These are phyloP conservation scores for Leccinum subspadiceum DNA, from an alignment of 1,284 basidiomycete species.

Conservation along the genomic window DNA sequence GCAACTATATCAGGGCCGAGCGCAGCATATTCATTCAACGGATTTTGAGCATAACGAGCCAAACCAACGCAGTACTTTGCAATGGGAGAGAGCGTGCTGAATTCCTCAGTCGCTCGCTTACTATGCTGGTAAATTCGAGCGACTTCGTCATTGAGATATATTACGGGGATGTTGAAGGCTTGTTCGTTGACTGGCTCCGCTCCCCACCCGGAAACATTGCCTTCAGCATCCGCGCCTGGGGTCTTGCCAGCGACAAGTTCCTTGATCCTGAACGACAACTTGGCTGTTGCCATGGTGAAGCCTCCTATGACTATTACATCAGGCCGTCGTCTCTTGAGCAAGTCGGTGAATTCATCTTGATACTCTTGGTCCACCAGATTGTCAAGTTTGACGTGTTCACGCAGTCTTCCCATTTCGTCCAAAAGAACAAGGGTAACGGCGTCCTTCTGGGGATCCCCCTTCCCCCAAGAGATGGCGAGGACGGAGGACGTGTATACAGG, in stretches of 20 bases:
- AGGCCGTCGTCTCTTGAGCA: slow-evolving; percentile 80
- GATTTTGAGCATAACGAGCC: slow-evolving; percentile 91
- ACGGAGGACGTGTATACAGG: slow-evolving; percentile 80
- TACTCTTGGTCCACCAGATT: slow-evolving; percentile 74
- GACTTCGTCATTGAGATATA: slow-evolving; percentile 88
- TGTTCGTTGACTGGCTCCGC: slow-evolving; percentile 39
- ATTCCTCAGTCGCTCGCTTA: slow-evolving; percentile 83
- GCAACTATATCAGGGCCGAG: slow-evolving; percentile 80
- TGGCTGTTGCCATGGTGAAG: slow-evolving; percentile 79
- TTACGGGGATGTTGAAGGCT: slow-evolving; percentile 65
- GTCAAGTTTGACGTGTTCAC: slow-evolving; percentile 87
- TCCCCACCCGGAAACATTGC: slow-evolving; percentile 33
- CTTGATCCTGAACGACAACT: slow-evolving; percentile 67
- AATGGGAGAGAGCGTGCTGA: slow-evolving; percentile 74
- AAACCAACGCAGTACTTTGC: slow-evolving; percentile 95
- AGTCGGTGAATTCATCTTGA: slow-evolving; percentile 74
- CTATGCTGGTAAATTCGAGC: slow-evolving; percentile 95
- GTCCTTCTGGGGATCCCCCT: slow-evolving; percentile 91
- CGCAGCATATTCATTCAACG: slow-evolving; percentile 91
- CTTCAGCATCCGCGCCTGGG: slow-evolving; percentile 24
- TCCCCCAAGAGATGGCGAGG: slow-evolving; percentile 92
- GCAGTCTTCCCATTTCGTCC: slow-evolving; percentile 85
- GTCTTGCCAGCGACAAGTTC: slow-evolving; percentile 41
- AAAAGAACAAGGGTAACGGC: slow-evolving; percentile 84
- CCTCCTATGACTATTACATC: slow-evolving; percentile 91